Percentiles rank a stretch among this genome's conserved stretches.
Evolutionary conservation across 371 early-diverging fungal species (phyloP).

Genomic region (Mucor racemosus): DNA sequence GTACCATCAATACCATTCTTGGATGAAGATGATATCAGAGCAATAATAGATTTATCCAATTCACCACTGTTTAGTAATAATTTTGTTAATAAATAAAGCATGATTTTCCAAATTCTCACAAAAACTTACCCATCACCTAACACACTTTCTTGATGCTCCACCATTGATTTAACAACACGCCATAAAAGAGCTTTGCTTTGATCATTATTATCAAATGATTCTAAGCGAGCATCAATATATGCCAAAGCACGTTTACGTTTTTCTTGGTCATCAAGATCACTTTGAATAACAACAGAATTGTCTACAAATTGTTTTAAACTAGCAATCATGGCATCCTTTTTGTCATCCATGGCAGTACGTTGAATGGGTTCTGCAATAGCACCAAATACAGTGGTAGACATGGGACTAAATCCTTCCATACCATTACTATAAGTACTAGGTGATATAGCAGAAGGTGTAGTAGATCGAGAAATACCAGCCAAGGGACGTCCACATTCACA

Average conservation of each 20-base stretch:
- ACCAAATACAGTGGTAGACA: background rate
- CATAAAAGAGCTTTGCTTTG: conserved; percentile 54
- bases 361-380: background rate
- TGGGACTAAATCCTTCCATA: background rate
- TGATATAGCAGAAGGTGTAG: conserved; percentile 41
- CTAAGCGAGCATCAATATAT: conserved; percentile 59
- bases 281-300: conserved; percentile 52
- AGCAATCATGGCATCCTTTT: conserved; percentile 6
- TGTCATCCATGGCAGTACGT: conserved; percentile 21
- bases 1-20: conserved; percentile 13
- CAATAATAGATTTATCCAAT: conserved; percentile 22
- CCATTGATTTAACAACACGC: conserved; percentile 65
- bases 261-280: conserved; percentile 48
- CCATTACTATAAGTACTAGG: conserved; percentile 1
- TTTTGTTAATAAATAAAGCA: background rate
- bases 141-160: conserved; percentile 63
- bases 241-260: conserved; percentile 70
- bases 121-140: conserved; percentile 43
- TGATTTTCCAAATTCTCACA: background rate
- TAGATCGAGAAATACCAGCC: conserved; percentile 50
- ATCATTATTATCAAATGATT: conserved; percentile 34
- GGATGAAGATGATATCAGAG: conserved; percentile 23
- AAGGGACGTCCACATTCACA: conserved; percentile 73
- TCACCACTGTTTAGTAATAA: conserved; percentile 5
- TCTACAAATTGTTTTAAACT: conserved; percentile 13